Conservation (phyloP, 345 rosid genomes). For the Lumnitzera littorea region DNA sequence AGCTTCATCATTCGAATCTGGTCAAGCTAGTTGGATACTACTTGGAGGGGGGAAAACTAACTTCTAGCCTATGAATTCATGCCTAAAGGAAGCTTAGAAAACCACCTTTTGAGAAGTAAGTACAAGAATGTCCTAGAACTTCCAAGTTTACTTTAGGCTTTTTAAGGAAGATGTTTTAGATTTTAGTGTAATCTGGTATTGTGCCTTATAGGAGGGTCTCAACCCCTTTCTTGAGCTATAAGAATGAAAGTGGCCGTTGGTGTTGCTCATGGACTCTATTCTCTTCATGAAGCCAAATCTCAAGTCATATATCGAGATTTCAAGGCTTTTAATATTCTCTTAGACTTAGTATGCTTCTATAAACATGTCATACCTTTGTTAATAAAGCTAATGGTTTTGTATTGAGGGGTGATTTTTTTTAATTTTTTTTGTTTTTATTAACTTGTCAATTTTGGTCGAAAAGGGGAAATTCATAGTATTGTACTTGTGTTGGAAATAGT, state of each 20-base stretch:
- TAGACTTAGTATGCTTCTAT: conserved; percentile 78
- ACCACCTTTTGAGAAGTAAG: conserved; percentile 59
- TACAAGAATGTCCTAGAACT: conserved; percentile 1
- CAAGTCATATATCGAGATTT: conserved; percentile 91
- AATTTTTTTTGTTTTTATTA: too few relatives aligned
- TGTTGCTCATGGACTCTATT: conserved; percentile 88
- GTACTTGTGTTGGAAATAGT: too few relatives aligned
- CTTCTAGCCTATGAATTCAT: conserved; percentile 86
- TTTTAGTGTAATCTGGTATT: conserved; percentile 6
- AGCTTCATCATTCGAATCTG: conserved; percentile 86
- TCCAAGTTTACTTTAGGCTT: too few relatives aligned
- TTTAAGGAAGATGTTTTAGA: too few relatives aligned
- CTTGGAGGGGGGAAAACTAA: conserved; percentile 71
- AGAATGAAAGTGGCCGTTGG: conserved; percentile 81
- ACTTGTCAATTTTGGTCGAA: too few relatives aligned
- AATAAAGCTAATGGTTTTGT: not conserved
- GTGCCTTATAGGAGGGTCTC: conserved; percentile 55
- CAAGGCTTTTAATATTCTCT: conserved; percentile 83
- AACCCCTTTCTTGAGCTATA: conserved; percentile 77
- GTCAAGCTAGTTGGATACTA: conserved; percentile 89
- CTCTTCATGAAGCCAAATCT: conserved; percentile 84
- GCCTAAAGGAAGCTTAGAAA: conserved; percentile 97
- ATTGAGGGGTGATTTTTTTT: too few relatives aligned
- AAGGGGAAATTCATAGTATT: too few relatives aligned
- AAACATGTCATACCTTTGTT: too few relatives aligned